A percentile compares a stretch with the other conserved stretches of the same genome.
Conservation (phyloP, 2,329 filamentous ascomycete species). For the Beauveria rudraprayagi region DNA sequence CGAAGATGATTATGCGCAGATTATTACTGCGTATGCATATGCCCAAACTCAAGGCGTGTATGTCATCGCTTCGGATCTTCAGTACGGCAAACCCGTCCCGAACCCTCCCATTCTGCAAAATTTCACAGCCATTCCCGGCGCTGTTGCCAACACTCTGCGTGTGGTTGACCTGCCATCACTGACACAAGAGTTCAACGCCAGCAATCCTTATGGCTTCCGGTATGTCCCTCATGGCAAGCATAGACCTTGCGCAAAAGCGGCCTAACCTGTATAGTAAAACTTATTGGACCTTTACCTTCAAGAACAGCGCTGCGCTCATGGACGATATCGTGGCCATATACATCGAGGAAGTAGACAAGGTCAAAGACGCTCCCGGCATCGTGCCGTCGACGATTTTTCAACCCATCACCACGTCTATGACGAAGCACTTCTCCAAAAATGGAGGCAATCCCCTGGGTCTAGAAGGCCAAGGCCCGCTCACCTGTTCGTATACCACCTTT, state of each 20-base stretch:
- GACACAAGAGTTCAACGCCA: constrained; percentile 17
- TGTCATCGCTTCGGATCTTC: constrained; percentile 16
- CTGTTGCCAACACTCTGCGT: constrained; percentile 15
- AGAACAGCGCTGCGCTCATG: constrained; percentile 16
- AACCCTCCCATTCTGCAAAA: constrained; percentile 16
- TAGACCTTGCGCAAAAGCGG: no score
- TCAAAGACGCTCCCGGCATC: constrained; percentile 17
- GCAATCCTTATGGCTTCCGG: constrained; percentile 19
- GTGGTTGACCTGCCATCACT: constrained; percentile 14
- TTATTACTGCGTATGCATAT: constrained; percentile 18
- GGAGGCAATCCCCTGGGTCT: constrained; percentile 26
- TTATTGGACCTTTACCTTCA: constrained; percentile 17
- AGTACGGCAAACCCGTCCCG: constrained; percentile 14
- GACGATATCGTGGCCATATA: constrained; percentile 17
- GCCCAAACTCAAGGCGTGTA: constrained; percentile 12
- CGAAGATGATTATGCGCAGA: constrained; percentile 17
- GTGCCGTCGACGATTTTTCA: constrained; percentile 28
- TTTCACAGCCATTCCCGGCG: constrained; percentile 16
- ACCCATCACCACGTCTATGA: constrained; percentile 31
- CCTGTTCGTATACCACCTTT: constrained; percentile 9
- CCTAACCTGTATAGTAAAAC: constrained; percentile 14
- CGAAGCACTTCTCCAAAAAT: constrained; percentile 25
- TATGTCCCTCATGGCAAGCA: not conserved
- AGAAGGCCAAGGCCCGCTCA: constrained; percentile 19
- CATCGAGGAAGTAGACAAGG: constrained; percentile 16